Percentiles rank a stretch among this genome's conserved stretches.
Conservation (phyloP, 202 grass and related monocot species). For the Zoysia matrella region DNA sequence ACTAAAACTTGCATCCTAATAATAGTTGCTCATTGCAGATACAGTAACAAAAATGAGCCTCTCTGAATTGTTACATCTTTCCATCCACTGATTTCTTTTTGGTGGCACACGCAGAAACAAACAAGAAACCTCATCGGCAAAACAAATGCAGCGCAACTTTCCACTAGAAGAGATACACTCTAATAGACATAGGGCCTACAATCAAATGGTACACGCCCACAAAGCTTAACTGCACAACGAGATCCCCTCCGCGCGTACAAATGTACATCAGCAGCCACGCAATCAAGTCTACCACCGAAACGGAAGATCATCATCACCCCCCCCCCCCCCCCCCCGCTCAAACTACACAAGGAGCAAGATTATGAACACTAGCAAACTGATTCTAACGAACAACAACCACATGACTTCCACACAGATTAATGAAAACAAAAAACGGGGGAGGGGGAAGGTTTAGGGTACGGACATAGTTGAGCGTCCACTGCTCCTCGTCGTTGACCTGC, state of each 20-base stretch:
- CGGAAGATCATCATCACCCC: not conserved
- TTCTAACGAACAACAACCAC: not conserved
- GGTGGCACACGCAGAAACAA: too few species aligned
- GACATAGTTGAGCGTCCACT: constrained; percentile 67
- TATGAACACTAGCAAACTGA: not conserved
- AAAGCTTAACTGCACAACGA: not conserved
- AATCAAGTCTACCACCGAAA: not conserved
- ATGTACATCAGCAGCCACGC: not conserved
- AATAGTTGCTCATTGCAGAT: too few species aligned
- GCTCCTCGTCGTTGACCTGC: constrained; percentile 68
- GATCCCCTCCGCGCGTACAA: not conserved
- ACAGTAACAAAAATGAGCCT: too few species aligned
- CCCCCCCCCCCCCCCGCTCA: too few species aligned
- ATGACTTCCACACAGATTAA: not conserved
- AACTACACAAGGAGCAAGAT: not conserved
- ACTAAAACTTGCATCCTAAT: too few species aligned
- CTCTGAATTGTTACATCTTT: too few species aligned
- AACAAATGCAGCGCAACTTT: too few species aligned
- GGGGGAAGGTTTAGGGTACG: not conserved
- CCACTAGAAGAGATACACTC: not conserved
- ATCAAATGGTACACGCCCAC: not conserved
- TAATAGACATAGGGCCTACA: not conserved
- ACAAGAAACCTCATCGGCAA: too few species aligned
- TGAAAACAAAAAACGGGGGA: not conserved
- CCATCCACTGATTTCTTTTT: too few species aligned